Conservation (phyloP, 805 yeast genomes). For the Metschnikowia picachoensis region DNA sequence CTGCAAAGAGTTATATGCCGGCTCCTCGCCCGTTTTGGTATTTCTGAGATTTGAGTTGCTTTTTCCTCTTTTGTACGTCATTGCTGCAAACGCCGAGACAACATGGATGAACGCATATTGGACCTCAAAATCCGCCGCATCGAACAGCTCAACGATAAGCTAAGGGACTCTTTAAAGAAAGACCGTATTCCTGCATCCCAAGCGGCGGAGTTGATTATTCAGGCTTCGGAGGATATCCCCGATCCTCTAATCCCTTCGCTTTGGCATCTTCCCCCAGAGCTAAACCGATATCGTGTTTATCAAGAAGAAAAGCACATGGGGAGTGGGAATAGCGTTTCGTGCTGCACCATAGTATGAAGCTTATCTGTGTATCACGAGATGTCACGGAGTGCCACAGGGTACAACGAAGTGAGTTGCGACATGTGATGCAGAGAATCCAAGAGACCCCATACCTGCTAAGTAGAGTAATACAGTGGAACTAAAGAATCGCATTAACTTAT, state of each 20-base stretch:
- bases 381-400: not conserved
- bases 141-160: constrained; percentile 50
- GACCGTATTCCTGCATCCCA: constrained; percentile 64
- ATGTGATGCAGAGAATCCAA: too few species aligned
- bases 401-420: too few species aligned
- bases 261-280: constrained; percentile 37
- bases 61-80: constrained; percentile 3
- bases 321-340: constrained; percentile 13
- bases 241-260: constrained; percentile 46
- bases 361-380: not conserved
- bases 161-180: constrained; percentile 47
- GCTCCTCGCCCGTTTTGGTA: constrained; percentile 6
- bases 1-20: not conserved
- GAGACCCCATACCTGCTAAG: too few species aligned
- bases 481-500: too few species aligned
- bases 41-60: constrained; percentile 3
- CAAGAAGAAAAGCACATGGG: constrained; percentile 13
- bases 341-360: constrained; percentile 31
- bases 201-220: constrained; percentile 48
- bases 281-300: constrained; percentile 31
- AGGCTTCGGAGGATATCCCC: constrained; percentile 40
- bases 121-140: constrained; percentile 58
- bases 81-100: constrained; percentile 6
- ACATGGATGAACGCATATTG: constrained; percentile 40
- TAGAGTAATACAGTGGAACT: too few species aligned